A percentile compares a stretch with the other conserved stretches of the same genome.
Conservation (phyloP, 23 red algal genomes). For the Gracilaria gracilis region DNA sequence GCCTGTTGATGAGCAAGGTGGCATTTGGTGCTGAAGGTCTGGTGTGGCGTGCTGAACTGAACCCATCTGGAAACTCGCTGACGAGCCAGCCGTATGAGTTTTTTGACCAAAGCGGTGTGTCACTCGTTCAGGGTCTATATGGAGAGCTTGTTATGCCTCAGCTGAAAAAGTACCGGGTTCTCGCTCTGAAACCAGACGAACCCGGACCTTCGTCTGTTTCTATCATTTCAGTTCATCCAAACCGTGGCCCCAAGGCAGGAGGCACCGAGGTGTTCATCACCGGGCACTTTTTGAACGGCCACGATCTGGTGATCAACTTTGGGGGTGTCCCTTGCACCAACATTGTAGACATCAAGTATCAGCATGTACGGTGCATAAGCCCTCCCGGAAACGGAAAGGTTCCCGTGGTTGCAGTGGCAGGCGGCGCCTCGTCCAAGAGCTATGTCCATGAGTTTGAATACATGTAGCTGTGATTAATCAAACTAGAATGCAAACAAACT, state of each 20-base stretch:
- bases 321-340: slow-evolving; percentile 43
- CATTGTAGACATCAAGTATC: slow-evolving; percentile 27
- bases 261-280: slow-evolving; percentile 67
- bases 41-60: slow-evolving; percentile 36
- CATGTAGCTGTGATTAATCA: slow-evolving; percentile 47
- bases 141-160: slow-evolving; percentile 78
- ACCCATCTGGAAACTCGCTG: slow-evolving; percentile 31
- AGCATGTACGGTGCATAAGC: slow-evolving; percentile 46
- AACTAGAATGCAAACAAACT: slow-evolving; percentile 2
- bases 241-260: slow-evolving; percentile 49
- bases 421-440: slow-evolving; percentile 14
- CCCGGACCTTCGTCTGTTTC: background rate
- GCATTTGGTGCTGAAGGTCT: slow-evolving; percentile 53
- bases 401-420: slow-evolving; percentile 32
- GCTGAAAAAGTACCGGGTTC: slow-evolving; percentile 52
- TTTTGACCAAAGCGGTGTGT: slow-evolving; percentile 57
- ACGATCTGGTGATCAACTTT: slow-evolving; percentile 14
- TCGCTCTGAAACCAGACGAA: slow-evolving; percentile 41
- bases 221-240: slow-evolving; percentile 49
- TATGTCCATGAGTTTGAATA: slow-evolving; percentile 55
- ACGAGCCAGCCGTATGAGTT: slow-evolving; percentile 40
- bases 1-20: slow-evolving; percentile 66
- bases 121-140: slow-evolving; percentile 33
- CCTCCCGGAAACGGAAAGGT: slow-evolving; percentile 56
- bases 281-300: slow-evolving; percentile 40